A percentile compares a stretch with the other conserved stretches of the same genome.
Conservation (phyloP, 768 basidiomycete genomes). For the Thelephora aurantiotincta region DNA sequence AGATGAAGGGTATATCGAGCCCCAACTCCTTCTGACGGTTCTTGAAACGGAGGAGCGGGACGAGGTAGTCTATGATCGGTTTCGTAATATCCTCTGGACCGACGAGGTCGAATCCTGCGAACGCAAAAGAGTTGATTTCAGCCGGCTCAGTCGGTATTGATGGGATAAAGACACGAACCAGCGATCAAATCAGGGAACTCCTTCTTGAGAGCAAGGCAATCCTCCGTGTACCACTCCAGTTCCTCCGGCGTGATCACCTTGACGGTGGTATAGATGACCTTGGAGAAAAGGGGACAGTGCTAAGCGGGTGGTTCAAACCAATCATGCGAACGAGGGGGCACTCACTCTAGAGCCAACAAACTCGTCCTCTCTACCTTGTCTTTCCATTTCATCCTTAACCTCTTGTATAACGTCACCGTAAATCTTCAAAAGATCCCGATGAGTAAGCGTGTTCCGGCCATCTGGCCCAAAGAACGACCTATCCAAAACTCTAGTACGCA, state of each 20-base stretch:
- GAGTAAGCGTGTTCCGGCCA: slow-evolving; percentile 41
- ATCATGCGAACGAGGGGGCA: neutral
- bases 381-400: slow-evolving; percentile 35
- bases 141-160: no score
- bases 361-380: slow-evolving; percentile 38
- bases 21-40: slow-evolving; percentile 39
- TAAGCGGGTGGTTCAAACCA: no score
- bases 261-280: slow-evolving; percentile 65
- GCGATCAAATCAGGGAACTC: slow-evolving; percentile 61
- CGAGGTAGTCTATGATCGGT: slow-evolving; percentile 49
- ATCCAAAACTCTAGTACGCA: neutral
- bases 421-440: slow-evolving; percentile 41
- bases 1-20: slow-evolving; percentile 60
- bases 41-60: slow-evolving; percentile 44
- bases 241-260: slow-evolving; percentile 40
- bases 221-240: slow-evolving; percentile 53
- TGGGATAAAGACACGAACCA: slow-evolving; percentile 22
- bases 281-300: neutral
- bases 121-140: neutral
- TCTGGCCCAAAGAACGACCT: slow-evolving; percentile 45
- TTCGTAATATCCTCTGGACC: slow-evolving; percentile 50
- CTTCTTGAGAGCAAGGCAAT: slow-evolving; percentile 61
- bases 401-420: slow-evolving; percentile 38
- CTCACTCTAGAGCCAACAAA: slow-evolving; percentile 55
- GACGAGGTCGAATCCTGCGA: slow-evolving; percentile 65